Base-by-base conservation (phyloP, 352 stramenopile species). In the Globisporangium apiculatum region DNA sequence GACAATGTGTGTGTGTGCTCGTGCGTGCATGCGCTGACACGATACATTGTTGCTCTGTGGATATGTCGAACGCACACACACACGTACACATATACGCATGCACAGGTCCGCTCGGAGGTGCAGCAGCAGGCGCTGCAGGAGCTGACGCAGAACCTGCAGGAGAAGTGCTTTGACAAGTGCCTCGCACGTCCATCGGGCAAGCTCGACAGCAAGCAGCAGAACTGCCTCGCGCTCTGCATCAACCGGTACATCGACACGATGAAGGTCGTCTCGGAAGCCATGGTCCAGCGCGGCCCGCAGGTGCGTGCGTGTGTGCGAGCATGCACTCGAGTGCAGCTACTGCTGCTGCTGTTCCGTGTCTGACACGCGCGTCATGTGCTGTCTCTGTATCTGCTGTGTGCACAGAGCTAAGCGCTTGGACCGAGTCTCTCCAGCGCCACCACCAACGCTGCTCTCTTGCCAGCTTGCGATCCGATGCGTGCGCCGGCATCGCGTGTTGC, bases 121-220 rank as follows among this genome's bases (percentile, higher is more conserved):
- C 79, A 93, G 68, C 69, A 84, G 61, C 82, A 92, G 65, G 82
- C 82, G 56, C 69, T 94, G 42, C 80, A 94, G 69, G 83, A 93
- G 62, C 65, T 95, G 65, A 94, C 83, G 53, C 79, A 89, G 71
- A 92, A 83, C 62, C 60, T 96, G 51, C 84, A 94, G 71, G 82
- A 93, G 57, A 96, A 96, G 65, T 96, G 86, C 67, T 96, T 96
- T 61, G 84, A 96, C 73, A 91, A 94, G 71, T 96, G 86, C 75
- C 78, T 96, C 66, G 75, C 83, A 47, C 79, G 70, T 55, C 72
- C 86, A 17, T 84, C 79, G 57, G 79, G 79, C 61, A 93, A 92
- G 72, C 70, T 96, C 43, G 83, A 92, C 67, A 83, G 77, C 76
- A 96, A 96, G 78, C 84, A 96, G 74, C 86, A 96, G 71, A 92